Evolutionary conservation across 2,329 filamentous ascomycete genomes (phyloP), one percentile per base, ranked within the genome.

Genomic region (Paraconiothyrium brasiliense): DNA sequence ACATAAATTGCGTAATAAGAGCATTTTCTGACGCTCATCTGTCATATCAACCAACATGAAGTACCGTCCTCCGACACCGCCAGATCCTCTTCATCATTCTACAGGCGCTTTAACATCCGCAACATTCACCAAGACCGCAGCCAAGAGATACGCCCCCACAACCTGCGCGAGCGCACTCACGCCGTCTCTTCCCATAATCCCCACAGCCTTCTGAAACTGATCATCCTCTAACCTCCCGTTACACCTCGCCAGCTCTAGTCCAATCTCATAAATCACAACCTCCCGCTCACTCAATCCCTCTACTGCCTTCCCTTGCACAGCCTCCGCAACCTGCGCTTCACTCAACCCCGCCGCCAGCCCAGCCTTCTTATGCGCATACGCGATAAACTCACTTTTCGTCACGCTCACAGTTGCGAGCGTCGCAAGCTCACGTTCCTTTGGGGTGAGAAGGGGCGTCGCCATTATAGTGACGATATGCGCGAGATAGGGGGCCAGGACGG

Each of bases 291-390:
- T 16, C 32, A 62, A 27, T 14, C 32, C 39, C n/a, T 46, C 34
- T 5, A 41, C 51, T 1, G 30, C 41, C n/a, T n/a, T 47, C 22
- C 62, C 62, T 16, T 34, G 30, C 4, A 16, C 34, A 30, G 60
- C 62, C 16, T 11, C 43, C 3, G 46, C 30, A 8, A 58, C 57
- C 43, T 60, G 52, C 30, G 54, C 57, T 30, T 49, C 5, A 24
- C 44, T 41, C 20, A 65, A 41, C 7, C 62, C 60, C 0, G 62
- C 54, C 4, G 39, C 11, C 3, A 62, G 24, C 24, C 47, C 59
- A 41, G 62, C 62, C 37, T 57, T 57, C 27, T 46, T 51, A 39
- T 65, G 62, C 48, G 60, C 57, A 22, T 65, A 60, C 2, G 34
- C 16, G 16, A 62, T 39, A 20, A 58, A 65, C 10, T 47, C 44